A percentile compares a stretch with the other conserved stretches of the same genome.
phyloP scores from a whole-genome alignment of 208 protist genomes.

The Acanthamoeba lugdunensis region DNA sequence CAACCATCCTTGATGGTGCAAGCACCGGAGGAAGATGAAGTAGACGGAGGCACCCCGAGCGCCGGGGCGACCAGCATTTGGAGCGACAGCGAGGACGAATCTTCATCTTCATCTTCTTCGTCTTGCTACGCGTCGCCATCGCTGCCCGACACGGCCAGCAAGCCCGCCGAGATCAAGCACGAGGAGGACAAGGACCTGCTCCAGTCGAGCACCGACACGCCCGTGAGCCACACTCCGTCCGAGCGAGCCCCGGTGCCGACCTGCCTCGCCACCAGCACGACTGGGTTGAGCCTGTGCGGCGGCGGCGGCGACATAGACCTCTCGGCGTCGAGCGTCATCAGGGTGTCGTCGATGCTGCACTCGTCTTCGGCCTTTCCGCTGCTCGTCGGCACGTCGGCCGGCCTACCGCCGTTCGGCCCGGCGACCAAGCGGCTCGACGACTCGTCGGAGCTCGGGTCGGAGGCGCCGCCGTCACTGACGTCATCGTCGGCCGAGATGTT shows the following conservation, averaged over 20 bases:
- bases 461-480: not conserved
- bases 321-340: not conserved
- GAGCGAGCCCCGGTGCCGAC: too few relatives aligned
- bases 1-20: too few relatives aligned
- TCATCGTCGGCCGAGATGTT: conserved; percentile 58
- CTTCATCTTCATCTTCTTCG: not conserved
- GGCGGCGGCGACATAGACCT: not conserved
- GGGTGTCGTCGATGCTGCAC: not conserved
- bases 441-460: not conserved
- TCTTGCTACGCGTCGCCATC: not conserved
- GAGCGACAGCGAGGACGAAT: not conserved
- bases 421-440: not conserved
- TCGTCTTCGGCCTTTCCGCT: not conserved
- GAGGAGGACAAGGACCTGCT: not conserved
- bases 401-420: not conserved
- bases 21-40: not conserved
- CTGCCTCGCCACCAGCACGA: too few relatives aligned
- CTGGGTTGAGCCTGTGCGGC: too few relatives aligned
- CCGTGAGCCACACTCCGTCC: too few relatives aligned
- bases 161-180: not conserved
- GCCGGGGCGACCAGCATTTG: not conserved
- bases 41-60: not conserved
- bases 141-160: not conserved
- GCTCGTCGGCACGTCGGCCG: not conserved
- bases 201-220: too few relatives aligned